A percentile compares a stretch with the other conserved stretches of the same genome.
Evolutionary conservation across 2,329 filamentous ascomycete genomes (phyloP).

Genomic region (Penicillium psychrosexuale): DNA sequence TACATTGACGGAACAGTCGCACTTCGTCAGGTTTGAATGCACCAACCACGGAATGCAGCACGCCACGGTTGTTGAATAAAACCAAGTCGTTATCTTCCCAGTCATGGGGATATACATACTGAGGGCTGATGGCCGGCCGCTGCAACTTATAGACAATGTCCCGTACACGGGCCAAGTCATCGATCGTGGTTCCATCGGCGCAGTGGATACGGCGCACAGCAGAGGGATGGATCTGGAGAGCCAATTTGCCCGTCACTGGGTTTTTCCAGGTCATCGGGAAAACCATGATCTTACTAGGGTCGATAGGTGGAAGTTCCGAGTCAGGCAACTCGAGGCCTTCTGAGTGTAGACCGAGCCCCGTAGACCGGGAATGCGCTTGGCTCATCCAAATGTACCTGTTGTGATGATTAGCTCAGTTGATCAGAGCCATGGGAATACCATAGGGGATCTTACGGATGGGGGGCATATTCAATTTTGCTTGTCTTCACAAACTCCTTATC

Average conservation of each 20-base stretch:
- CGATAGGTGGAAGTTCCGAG: conserved; percentile 62
- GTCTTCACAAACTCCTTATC: conserved; percentile 66
- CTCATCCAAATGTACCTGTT: conserved; percentile 70
- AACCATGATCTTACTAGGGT: conserved; percentile 64
- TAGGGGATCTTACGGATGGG: conserved; percentile 58
- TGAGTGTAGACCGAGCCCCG: conserved; percentile 68
- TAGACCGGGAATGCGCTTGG: conserved; percentile 61
- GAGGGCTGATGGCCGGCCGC: conserved; percentile 67
- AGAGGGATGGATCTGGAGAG: conserved; percentile 71
- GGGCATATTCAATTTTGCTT: conserved; percentile 69
- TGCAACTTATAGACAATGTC: conserved; percentile 70
- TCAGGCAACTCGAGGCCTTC: conserved; percentile 61
- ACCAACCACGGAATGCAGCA: conserved; percentile 72
- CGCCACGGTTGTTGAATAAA: conserved; percentile 73
- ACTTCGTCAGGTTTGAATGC: conserved; percentile 72
- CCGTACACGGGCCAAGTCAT: conserved; percentile 63
- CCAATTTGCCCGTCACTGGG: conserved; percentile 64
- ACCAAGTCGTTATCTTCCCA: conserved; percentile 76
- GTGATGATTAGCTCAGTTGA: neutral
- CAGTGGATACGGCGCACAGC: conserved; percentile 68
- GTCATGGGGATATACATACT: conserved; percentile 68
- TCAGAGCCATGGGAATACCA: neutral
- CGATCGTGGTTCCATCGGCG: conserved; percentile 64
- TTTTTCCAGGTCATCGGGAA: conserved; percentile 77
- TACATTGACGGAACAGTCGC: conserved; percentile 73